Percentiles rank a stretch among this genome's conserved stretches.
These are phyloP conservation scores for Lycium barbarum DNA, from an alignment of 257 asterid species.

Conservation along the genomic window DNA sequence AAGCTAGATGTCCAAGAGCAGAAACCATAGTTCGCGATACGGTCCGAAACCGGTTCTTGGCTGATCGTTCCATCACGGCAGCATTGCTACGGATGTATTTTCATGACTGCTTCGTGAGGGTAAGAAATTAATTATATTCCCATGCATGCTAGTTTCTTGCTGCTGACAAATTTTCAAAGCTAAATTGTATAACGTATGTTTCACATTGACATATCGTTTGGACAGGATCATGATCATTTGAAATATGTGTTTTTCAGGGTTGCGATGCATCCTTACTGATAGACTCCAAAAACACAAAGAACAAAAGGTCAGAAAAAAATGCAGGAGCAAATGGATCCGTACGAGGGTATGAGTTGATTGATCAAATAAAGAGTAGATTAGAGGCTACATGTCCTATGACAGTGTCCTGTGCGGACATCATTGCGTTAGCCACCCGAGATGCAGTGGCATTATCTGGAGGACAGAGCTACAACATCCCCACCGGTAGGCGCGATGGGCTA, in stretches of 20 bases:
- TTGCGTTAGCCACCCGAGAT: slow-evolving; percentile 79
- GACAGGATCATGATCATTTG: neutral
- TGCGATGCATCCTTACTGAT: slow-evolving; percentile 51
- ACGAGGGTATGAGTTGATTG: slow-evolving; percentile 64
- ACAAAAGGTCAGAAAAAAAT: slow-evolving; percentile 38
- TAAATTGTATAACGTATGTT: neutral
- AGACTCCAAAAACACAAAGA: slow-evolving; percentile 37
- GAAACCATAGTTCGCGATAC: slow-evolving; percentile 57
- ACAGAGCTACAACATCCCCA: slow-evolving; percentile 54
- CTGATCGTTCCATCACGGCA: slow-evolving; percentile 67
- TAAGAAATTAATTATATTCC: slow-evolving; percentile 29
- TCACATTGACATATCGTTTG: neutral
- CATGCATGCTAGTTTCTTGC: neutral
- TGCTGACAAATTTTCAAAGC: neutral
- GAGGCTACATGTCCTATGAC: slow-evolving; percentile 59
- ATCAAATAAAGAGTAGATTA: slow-evolving; percentile 57
- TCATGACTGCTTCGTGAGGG: slow-evolving; percentile 83
- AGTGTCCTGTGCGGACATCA: slow-evolving; percentile 80
- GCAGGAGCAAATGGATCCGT: slow-evolving; percentile 42
- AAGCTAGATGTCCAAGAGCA: slow-evolving; percentile 53
- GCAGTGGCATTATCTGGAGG: slow-evolving; percentile 77
- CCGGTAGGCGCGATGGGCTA: slow-evolving; percentile 74
- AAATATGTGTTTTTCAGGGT: slow-evolving; percentile 29
- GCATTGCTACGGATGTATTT: slow-evolving; percentile 87
- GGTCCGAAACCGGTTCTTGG: slow-evolving; percentile 49